Evolutionary conservation across 2,329 filamentous ascomycete species (phyloP).

Genomic region (Colletotrichum falcatum): DNA sequence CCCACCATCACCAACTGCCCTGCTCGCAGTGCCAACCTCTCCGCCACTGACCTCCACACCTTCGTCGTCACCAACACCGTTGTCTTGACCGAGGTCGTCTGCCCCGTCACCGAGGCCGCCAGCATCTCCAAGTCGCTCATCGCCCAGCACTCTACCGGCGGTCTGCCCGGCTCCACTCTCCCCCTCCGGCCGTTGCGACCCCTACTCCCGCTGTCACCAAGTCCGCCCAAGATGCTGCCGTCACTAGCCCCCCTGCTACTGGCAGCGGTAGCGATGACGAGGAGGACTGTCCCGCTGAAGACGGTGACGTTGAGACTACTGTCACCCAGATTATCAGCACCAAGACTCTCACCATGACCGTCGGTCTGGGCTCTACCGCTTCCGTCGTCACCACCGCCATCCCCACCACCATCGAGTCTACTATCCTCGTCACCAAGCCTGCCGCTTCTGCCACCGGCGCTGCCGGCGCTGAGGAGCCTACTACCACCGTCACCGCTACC

Average conservation of each 20-base stretch:
- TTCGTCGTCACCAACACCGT: constrained; percentile 55
- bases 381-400: constrained; percentile 57
- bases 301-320: constrained; percentile 39
- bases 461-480: constrained; percentile 45
- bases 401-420: constrained; percentile 56
- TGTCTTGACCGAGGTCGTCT: constrained; percentile 56
- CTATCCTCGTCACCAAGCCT: constrained; percentile 47
- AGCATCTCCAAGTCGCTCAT: constrained; percentile 57
- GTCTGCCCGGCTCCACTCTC: constrained; percentile 53
- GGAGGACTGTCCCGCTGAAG: constrained; percentile 37
- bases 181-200: constrained; percentile 48
- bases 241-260: constrained; percentile 25
- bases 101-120: constrained; percentile 58
- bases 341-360: constrained; percentile 51
- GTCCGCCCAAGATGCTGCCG: constrained; percentile 41
- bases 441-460: constrained; percentile 6
- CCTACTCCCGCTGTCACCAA: constrained; percentile 41
- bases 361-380: constrained; percentile 49
- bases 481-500: constrained; percentile 55
- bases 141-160: constrained; percentile 50
- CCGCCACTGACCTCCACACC: constrained; percentile 51
- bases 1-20: constrained; percentile 69
- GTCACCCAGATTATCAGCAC: constrained; percentile 48
- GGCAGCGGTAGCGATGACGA: constrained; percentile 31
- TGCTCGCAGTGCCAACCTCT: constrained; percentile 51